phyloP scores from a whole-genome alignment of 345 rosid species.

The Acer yangbiense region DNA sequence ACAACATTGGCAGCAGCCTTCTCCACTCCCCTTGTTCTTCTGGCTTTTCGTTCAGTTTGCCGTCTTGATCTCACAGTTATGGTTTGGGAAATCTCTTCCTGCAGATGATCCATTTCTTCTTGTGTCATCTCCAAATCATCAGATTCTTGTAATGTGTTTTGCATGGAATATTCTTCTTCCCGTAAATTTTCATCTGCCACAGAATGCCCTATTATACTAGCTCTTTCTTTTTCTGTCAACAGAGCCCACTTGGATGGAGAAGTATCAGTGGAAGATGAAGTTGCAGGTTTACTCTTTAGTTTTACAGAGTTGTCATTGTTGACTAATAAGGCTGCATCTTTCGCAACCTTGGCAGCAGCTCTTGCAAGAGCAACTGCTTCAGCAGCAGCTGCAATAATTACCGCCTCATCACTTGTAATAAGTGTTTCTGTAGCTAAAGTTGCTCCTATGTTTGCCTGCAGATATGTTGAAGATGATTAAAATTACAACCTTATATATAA shows the following conservation, averaged over 20 bases:
- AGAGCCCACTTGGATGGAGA: constrained; percentile 44
- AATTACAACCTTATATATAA: constrained; percentile 7
- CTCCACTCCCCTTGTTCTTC: constrained; percentile 68
- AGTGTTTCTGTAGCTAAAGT: constrained; percentile 76
- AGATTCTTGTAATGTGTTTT: constrained; percentile 37
- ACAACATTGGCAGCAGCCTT: constrained; percentile 56
- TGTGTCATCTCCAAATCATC: constrained; percentile 49
- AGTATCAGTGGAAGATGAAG: constrained; percentile 32
- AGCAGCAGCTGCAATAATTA: constrained; percentile 84
- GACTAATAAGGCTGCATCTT: constrained; percentile 67
- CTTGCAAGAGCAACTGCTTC: constrained; percentile 94
- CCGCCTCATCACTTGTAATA: constrained; percentile 77
- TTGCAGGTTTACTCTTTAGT: constrained; percentile 24
- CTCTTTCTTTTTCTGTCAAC: constrained; percentile 59
- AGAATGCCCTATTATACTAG: constrained; percentile 53
- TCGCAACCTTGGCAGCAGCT: constrained; percentile 83
- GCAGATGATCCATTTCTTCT: constrained; percentile 58
- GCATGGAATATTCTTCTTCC: constrained; percentile 32
- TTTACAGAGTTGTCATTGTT: constrained; percentile 36
- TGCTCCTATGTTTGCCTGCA: constrained; percentile 59
- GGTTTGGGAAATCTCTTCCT: constrained; percentile 53
- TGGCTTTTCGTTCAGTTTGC: constrained; percentile 76
- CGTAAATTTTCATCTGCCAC: constrained; percentile 36
- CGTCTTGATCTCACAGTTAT: constrained; percentile 74
- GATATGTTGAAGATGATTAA: constrained; percentile 17